Evolutionary conservation across 306 rosid genomes (phyloP), one percentile per base, ranked within the genome.

Genomic region (Clitoria ternatea): DNA sequence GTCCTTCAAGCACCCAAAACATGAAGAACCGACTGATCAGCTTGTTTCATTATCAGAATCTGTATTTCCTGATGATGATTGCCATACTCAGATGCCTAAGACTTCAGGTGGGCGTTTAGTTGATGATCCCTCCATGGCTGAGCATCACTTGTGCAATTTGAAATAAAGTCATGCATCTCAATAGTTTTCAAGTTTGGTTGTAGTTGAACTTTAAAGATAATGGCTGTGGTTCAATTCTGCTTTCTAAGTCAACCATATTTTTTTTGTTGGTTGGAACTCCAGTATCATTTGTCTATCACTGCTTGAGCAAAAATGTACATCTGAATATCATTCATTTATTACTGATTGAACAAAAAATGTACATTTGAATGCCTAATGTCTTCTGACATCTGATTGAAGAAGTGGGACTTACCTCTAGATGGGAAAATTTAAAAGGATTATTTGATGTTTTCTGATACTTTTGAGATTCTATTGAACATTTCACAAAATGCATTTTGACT

Each of bases 1-100:
- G 68, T 83, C 95, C 59, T 74, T 86, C 72, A 89, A 92, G 76
- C 87, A 72, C 80, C 92, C 84, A 23, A 92, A 86, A 77, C 95
- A 86, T 43, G 82, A 30, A 12, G 92, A 71, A 66, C 76, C 85
- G 6, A 77, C 78, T 35, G 66, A 81, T 78, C 81, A 77, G 69
- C 81, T 89, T 23, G 72, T 85, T 29, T 86, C 90, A 3, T 85
- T 90, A 66, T 88, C 98, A 8, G 93, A 90, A 61, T 85, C 93
- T 47, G 97, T 83, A 65, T 67, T 88, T 37, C 85, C 90, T 0
- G 81, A 71, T 35, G 85, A 78, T 39, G 79, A 75, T 69, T 63
- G 53, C 12, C 45, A 61, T 54, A 19, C 49, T n/a, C 73, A 60
- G 36, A 43, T 62, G 13, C 84, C 73, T 12, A 75, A 77, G 60